A percentile compares a stretch with the other conserved stretches of the same genome.
Evolutionary conservation across 495 filamentous ascomycete species (phyloP).

Genomic region (Astrothelium subdiscretum): DNA sequence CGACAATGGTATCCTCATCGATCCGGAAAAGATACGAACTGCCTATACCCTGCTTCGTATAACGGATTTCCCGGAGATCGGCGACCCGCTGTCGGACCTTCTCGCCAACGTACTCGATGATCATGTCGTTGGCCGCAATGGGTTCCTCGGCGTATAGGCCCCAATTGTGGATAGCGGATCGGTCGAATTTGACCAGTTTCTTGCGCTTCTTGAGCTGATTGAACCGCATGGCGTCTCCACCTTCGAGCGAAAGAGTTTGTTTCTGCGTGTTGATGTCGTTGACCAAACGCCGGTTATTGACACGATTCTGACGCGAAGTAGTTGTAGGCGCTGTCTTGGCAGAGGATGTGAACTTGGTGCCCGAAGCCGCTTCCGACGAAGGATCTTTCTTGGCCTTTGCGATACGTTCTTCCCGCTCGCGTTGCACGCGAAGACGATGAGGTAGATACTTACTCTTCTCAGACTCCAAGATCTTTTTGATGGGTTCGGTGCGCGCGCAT

Average conservation of each 20-base stretch:
- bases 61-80: constrained; percentile 81
- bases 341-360: constrained; percentile 56
- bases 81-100: constrained; percentile 93
- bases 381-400: constrained; percentile 62
- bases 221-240: constrained; percentile 81
- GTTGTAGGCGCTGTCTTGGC: constrained; percentile 69
- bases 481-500: constrained; percentile 80
- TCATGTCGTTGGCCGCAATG: constrained; percentile 96
- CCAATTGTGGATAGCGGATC: constrained; percentile 98
- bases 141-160: constrained; percentile 95
- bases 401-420: constrained; percentile 76
- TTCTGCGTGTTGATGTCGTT: constrained; percentile 92
- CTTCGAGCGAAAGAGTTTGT: constrained; percentile 53
- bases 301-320: constrained; percentile 76
- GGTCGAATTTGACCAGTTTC: constrained; percentile 96
- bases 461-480: constrained; percentile 84
- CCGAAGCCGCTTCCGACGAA: constrained; percentile 52
- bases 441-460: constrained; percentile 98
- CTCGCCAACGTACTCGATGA: constrained; percentile 98
- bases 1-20: constrained; percentile 93
- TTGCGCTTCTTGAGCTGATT: constrained; percentile 99
- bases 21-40: constrained; percentile 97
- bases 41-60: constrained; percentile 92
- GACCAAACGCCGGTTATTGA: constrained; percentile 85
- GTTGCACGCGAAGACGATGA: constrained; percentile 90